Evolutionary conservation across 768 basidiomycete genomes (phyloP), one percentile per base, ranked within the genome.

Genomic region (Panaeolus papilionaceus): DNA sequence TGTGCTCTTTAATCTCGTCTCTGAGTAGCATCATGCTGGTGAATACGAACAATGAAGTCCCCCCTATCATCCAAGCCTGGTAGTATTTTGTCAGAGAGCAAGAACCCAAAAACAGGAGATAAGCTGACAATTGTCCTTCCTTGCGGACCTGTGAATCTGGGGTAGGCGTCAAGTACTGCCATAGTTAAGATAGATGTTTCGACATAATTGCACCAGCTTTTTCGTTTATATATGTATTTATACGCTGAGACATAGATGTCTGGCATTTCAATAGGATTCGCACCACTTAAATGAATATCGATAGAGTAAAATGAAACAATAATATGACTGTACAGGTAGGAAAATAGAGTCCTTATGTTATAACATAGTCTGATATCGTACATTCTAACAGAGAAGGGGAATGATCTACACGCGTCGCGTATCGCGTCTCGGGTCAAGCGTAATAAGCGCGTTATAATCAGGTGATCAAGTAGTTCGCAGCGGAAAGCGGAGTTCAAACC

Each of bases 401-500:
- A 33, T 33, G 33, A 16, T 47, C 18, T 47, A 47, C n/a, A 9
- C 45, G n/a, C 20, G 40, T 42, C 40, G 20, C 45, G 45, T 16
- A 16, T 16, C 45, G 45, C 45, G 45, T 47, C 45, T 16, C 12
- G 3, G 40, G 16, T 5, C 3, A 42, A 23, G 2, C 6, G 28
- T 26, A 33, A 58, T 37, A 12, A 58, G 28, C 54, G 54, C 54
- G 54, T 33, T 10, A 3, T n/a, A 9, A 33, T 58, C 54, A 58
- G 1, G 54, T 58, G 54, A 58, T 37, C 26, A 23, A 23, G 23
- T 23, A 23, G 23, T 23, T 23, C 23, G 1, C 23, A 23, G 23
- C 23, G 23, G 23, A 23, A 23, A 23, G 67, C 79, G 77, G 76
- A 76, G 75, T 39, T 69, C 71, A 40, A 79, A 79, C 77, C 49